Base-by-base conservation (phyloP, 2,329 filamentous ascomycete species). In the Alternaria triticimaculans region DNA sequence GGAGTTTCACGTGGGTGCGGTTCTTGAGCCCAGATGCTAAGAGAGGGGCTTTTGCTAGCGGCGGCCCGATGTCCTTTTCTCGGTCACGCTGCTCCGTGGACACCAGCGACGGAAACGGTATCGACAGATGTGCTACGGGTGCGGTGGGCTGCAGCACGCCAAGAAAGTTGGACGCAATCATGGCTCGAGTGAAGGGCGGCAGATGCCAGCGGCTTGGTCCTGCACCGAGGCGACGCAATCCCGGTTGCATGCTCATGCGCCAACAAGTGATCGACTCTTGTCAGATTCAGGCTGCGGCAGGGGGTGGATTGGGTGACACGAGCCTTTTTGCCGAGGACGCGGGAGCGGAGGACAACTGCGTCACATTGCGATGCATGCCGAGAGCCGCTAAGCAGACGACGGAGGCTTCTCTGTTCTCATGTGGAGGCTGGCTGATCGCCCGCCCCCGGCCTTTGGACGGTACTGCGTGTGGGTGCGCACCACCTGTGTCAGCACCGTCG, bases 1-100 rank as follows among this genome's bases (percentile, higher is more conserved):
- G 58, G 69, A 69, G 71, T 76, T 76, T 78, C 75, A 77, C 75
- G 76, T 78, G 76, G 76, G 72, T 69, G 64, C 65, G 65, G 70
- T 69, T 62, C 59, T 55, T 65, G 60, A 65, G 67, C 71, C 72
- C 62, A 72, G 69, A 68, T 62, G 65, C 64, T 67, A 65, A 51
- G 46, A 59, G 60, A 62, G 73, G 71, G 75, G 75, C 69, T 66
- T 65, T 60, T 62, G 63, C 66, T 71, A 71, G 72, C 67, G 72
- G 71, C 72, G 68, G 71, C 62, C 67, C 61, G 63, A 60, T 61
- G 62, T 66, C 65, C 68, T 69, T 70, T 68, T 71, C 67, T 65
- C 65, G 66, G 72, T 64, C 66, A 69, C 58, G 57, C 64, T 62
- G 51, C 66, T 62, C 63, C 60, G 61, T 62, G 50, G 57, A 64